Evolutionary conservation across 352 stramenopile species (phyloP).

Genomic region (Globisporangium polare): DNA sequence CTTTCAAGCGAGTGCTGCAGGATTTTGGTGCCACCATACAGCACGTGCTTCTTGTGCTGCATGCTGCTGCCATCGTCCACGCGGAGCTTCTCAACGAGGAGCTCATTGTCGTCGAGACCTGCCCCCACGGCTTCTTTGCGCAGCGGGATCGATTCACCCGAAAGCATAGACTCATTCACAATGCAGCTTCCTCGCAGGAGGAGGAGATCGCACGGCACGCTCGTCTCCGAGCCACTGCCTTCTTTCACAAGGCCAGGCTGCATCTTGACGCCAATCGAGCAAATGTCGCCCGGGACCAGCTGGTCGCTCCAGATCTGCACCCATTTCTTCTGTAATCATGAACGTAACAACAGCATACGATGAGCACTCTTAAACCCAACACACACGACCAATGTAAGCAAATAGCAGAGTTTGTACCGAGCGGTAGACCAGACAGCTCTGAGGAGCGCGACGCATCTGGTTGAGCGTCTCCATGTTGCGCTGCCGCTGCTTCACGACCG

Average conservation of each 20-base stretch:
- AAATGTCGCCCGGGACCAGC: conserved; percentile 84
- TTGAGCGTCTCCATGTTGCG: conserved; percentile 87
- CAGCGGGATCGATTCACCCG: conserved; percentile 93
- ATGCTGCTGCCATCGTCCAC: conserved; percentile 31
- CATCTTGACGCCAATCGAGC: conserved; percentile 61
- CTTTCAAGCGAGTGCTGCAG: conserved; percentile 25
- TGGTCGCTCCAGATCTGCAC: conserved; percentile 46
- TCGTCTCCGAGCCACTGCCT: conserved; percentile 8
- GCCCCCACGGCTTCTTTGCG: conserved; percentile 77
- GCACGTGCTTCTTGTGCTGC: conserved; percentile 56
- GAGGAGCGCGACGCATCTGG: conserved; percentile 62
- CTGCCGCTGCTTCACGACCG: conserved; percentile 88
- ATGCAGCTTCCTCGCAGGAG: conserved; percentile 89
- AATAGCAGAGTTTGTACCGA: too few species aligned
- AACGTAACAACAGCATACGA: not conserved
- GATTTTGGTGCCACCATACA: conserved; percentile 75
- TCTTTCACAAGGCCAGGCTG: conserved; percentile 8
- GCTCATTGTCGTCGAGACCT: conserved; percentile 13
- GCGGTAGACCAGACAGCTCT: conserved; percentile 83
- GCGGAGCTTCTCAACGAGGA: conserved; percentile 10
- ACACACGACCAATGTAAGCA: too few species aligned
- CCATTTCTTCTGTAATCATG: conserved; percentile 45
- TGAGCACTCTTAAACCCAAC: too few species aligned
- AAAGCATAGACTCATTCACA: conserved; percentile 96
- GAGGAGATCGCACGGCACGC: conserved; percentile 90